Evolutionary conservation across 2,329 filamentous ascomycete species (phyloP), one percentile per base, ranked within the genome.

Genomic region (Tolypocladium pustulatum): DNA sequence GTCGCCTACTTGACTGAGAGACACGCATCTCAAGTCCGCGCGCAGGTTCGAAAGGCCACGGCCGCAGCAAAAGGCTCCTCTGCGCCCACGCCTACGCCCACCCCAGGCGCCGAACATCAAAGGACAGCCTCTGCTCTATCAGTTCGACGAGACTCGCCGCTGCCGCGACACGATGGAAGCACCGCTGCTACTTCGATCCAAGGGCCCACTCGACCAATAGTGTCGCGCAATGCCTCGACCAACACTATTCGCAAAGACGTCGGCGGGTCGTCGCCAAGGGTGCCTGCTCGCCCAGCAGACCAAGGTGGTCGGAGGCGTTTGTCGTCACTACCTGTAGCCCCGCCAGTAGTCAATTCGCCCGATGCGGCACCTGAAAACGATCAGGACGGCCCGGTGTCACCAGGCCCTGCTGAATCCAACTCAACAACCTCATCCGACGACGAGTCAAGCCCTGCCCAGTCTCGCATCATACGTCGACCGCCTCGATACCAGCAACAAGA

Each of bases 1-100:
- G 91, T 91, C 62, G 91, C 91, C 72, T 96, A 91, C 83, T 83
- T 97, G 7, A 96, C 94, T 68, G 92, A 97, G 70, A 82, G 90
- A 56, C 91, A 97, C 75, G 83, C 95, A 34, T 89, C 90, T 0
- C 91, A 97, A 70, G 90, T 97, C 54, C 85, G 90, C 64, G 91
- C 89, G 25, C 91, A 97, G 74, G 91, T 97, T 78, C 85, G 89
- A 61, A 94, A 88, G 69, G 84, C 87, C 51, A 84, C 82, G 3
- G 81, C 80, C 8, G 78, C 80, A 3, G 79, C 78, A 27, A 79
- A 81, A 57, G 81, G 81, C 59, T 84, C 84, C 4, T 73, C 78
- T 22, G 78, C 80, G 1, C 79, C 81, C 1, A 85, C 85, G 1
- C 79, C 81, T 1, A 85, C 85, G 2, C 83, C 85, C 2, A 68